Evolutionary conservation across 257 asterid species (phyloP).

Genomic region (Gentiana dahurica): DNA sequence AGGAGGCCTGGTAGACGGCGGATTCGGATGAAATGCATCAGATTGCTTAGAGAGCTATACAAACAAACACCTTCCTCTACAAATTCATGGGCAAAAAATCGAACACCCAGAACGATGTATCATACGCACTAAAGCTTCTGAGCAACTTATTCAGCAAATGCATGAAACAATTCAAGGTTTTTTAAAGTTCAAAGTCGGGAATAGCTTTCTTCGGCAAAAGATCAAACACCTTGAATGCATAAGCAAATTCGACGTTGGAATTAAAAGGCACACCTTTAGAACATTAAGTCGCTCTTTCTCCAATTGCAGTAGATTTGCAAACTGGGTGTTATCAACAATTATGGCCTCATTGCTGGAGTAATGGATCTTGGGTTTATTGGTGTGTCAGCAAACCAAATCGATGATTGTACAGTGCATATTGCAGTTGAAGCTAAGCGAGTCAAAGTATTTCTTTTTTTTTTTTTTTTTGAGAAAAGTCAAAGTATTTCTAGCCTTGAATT

Average conservation of each 20-base stretch:
- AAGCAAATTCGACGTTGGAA: too few species aligned
- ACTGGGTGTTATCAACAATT: too few species aligned
- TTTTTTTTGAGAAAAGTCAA: not conserved
- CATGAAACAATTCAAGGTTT: not conserved
- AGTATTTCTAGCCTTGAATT: not conserved
- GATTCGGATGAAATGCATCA: conserved; percentile 2
- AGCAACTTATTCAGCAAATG: not conserved
- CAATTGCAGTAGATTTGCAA: too few species aligned
- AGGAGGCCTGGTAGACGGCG: conserved; percentile 6
- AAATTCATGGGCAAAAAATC: too few species aligned
- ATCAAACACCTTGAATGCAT: conserved; percentile 14
- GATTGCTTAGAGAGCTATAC: too few species aligned
- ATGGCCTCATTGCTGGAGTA: too few species aligned
- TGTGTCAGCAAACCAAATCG: not conserved
- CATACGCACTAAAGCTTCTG: too few species aligned
- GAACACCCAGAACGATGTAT: too few species aligned
- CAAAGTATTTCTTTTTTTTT: not conserved
- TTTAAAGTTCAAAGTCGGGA: not conserved
- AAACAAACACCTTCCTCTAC: too few species aligned
- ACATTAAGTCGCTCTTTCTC: too few species aligned
- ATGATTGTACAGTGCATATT: not conserved
- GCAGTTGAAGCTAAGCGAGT: not conserved
- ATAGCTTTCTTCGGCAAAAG: not conserved
- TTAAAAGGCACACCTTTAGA: too few species aligned
- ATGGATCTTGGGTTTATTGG: not conserved